Evolutionary conservation across 2,329 filamentous ascomycete genomes (phyloP).

Genomic region (Acephala macrosclerotiorum): DNA sequence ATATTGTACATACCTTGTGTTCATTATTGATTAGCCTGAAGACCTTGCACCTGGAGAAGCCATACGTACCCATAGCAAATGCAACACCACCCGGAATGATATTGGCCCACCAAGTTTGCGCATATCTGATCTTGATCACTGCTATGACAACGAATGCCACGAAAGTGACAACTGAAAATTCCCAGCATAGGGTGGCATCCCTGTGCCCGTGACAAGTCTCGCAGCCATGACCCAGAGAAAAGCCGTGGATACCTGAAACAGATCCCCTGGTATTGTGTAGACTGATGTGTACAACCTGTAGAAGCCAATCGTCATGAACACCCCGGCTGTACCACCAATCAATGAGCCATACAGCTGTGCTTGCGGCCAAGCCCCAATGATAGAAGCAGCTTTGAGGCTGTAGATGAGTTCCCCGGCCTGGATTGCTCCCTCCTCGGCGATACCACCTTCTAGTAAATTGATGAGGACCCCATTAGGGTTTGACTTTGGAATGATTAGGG

Average conservation of each 20-base stretch:
- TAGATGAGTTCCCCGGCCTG: not conserved
- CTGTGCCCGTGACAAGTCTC: not conserved
- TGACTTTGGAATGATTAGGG: not conserved
- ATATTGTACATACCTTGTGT: too few relatives aligned
- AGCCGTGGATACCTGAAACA: not conserved
- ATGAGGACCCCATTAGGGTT: conserved; percentile 2
- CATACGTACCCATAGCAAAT: too few relatives aligned
- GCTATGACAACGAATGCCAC: too few relatives aligned
- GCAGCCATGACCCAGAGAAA: not conserved
- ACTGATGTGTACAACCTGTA: not conserved
- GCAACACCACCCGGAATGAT: too few relatives aligned
- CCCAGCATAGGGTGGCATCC: too few relatives aligned
- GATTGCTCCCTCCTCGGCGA: not conserved
- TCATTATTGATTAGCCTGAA: too few relatives aligned
- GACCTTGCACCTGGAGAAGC: too few relatives aligned
- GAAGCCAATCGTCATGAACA: not conserved
- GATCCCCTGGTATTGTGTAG: not conserved
- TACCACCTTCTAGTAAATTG: not conserved
- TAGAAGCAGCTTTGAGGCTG: not conserved
- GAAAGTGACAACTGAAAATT: too few relatives aligned
- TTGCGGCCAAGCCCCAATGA: not conserved
- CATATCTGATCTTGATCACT: too few relatives aligned
- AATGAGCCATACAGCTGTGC: conserved; percentile 4
- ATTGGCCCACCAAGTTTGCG: too few relatives aligned
- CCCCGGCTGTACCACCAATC: too few relatives aligned